phyloP scores from a whole-genome alignment of 2,329 filamentous ascomycete genomes.

The Huntiella savannae region DNA sequence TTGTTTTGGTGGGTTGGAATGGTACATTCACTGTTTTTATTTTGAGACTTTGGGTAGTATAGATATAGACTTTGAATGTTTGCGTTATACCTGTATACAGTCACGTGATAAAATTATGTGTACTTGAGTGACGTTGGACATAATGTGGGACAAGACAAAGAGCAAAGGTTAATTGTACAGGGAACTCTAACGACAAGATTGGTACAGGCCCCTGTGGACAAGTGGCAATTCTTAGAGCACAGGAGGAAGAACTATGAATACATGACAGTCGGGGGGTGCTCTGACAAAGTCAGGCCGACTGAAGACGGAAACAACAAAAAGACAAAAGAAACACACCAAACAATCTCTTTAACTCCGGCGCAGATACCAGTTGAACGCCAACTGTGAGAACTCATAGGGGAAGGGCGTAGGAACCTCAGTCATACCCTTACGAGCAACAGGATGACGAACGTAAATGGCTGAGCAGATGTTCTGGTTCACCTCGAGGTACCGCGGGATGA shows the following conservation, averaged over 20 bases:
- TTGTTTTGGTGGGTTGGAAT: no score
- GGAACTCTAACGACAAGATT: background rate
- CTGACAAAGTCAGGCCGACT: background rate
- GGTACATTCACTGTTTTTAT: no score
- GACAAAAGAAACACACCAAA: background rate
- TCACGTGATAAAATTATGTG: background rate
- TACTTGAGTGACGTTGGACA: background rate
- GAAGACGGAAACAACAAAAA: background rate
- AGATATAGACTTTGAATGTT: no score
- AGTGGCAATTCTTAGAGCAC: no score
- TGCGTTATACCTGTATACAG: background rate
- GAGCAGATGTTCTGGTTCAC: constrained; percentile 96
- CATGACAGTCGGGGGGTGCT: background rate
- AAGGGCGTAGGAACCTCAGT: constrained; percentile 80
- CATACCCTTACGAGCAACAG: constrained; percentile 63
- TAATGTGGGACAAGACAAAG: background rate
- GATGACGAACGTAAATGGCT: constrained; percentile 86
- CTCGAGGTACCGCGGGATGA: constrained; percentile 87
- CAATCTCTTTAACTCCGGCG: constrained; percentile 41
- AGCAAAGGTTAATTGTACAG: constrained; percentile 2
- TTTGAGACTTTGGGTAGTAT: no score
- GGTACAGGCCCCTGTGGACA: no score
- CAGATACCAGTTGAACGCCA: constrained; percentile 91
- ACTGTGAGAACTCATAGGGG: constrained; percentile 45
- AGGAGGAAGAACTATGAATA: constrained; percentile 1